Percentiles rank a stretch among this genome's conserved stretches.
Evolutionary conservation across 2,329 filamentous ascomycete species (phyloP).

Genomic region (Incumbomyces lentus): DNA sequence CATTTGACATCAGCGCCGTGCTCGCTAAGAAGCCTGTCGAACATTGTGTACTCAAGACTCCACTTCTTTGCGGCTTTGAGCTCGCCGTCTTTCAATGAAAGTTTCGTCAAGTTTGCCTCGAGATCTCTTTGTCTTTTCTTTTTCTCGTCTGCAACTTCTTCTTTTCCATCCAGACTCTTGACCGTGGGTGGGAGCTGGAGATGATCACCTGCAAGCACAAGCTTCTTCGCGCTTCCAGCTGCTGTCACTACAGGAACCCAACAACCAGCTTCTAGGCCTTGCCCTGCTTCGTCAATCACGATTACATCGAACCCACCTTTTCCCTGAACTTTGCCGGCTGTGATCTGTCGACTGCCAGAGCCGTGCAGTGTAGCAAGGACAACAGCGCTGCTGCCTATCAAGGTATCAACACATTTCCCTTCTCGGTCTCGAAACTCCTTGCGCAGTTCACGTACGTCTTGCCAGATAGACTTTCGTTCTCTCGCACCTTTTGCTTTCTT

Average conservation of each 20-base stretch:
- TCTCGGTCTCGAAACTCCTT: constrained; percentile 85
- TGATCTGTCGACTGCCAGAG: constrained; percentile 45
- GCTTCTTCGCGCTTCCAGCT: constrained; percentile 50
- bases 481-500: constrained; percentile 73
- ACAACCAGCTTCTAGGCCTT: constrained; percentile 91
- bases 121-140: constrained; percentile 34
- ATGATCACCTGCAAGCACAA: constrained; percentile 87
- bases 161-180: constrained; percentile 46
- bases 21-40: constrained; percentile 73
- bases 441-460: constrained; percentile 70
- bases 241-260: constrained; percentile 80
- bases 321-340: constrained; percentile 54
- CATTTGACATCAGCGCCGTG: constrained; percentile 78
- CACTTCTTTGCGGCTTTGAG: constrained; percentile 37
- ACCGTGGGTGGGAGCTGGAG: constrained; percentile 90
- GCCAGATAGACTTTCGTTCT: constrained; percentile 73
- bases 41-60: constrained; percentile 78
- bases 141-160: constrained; percentile 25
- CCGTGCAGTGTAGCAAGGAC: constrained; percentile 89
- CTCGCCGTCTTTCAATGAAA: constrained; percentile 24
- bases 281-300: constrained; percentile 90
- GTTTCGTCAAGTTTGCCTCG: constrained; percentile 28
- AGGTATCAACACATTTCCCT: constrained; percentile 62
- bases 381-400: constrained; percentile 70
- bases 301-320: constrained; percentile 82